Percentiles rank a stretch among this genome's conserved stretches.
Conservation (phyloP, 306 rosid genomes). For the Quercus berberidifolia region DNA sequence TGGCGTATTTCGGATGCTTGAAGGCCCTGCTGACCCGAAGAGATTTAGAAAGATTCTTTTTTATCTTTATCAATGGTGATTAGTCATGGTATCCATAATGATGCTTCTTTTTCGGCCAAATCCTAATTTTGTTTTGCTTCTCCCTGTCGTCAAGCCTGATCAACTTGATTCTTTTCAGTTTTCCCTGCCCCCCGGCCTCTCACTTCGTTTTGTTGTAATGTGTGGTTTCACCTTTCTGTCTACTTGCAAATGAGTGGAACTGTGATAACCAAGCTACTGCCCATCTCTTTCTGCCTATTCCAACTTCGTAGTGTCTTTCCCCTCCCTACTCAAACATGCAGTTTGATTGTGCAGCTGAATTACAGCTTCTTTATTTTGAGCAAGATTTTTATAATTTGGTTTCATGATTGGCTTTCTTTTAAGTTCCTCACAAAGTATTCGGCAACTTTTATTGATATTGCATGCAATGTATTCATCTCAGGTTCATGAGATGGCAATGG, state of each 20-base stretch:
- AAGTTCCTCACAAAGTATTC: background rate
- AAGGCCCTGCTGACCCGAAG: too few relatives aligned
- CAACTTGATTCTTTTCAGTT: too few relatives aligned
- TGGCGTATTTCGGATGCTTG: too few relatives aligned
- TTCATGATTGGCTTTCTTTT: background rate
- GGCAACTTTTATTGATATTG: conserved; percentile 9
- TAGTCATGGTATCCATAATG: too few relatives aligned
- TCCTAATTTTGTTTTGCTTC: too few relatives aligned
- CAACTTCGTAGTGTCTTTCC: background rate
- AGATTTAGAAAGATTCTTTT: too few relatives aligned
- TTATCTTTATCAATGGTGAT: too few relatives aligned
- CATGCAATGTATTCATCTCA: conserved; percentile 17
- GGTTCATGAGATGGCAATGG: conserved; percentile 99
- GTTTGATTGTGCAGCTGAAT: background rate
- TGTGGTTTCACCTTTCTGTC: background rate
- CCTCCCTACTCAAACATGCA: background rate
- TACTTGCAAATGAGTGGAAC: background rate
- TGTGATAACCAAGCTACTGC: background rate
- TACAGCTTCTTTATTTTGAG: conserved; percentile 3
- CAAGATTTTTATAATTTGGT: background rate
- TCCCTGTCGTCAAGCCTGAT: too few relatives aligned
- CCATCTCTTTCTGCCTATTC: background rate
- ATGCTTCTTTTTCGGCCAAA: too few relatives aligned
- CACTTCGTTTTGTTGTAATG: background rate
- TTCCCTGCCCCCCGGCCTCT: too few relatives aligned